Evolutionary conservation across 257 asterid genomes (phyloP), one percentile per base, ranked within the genome.

Genomic region (Penstemon eatonii): DNA sequence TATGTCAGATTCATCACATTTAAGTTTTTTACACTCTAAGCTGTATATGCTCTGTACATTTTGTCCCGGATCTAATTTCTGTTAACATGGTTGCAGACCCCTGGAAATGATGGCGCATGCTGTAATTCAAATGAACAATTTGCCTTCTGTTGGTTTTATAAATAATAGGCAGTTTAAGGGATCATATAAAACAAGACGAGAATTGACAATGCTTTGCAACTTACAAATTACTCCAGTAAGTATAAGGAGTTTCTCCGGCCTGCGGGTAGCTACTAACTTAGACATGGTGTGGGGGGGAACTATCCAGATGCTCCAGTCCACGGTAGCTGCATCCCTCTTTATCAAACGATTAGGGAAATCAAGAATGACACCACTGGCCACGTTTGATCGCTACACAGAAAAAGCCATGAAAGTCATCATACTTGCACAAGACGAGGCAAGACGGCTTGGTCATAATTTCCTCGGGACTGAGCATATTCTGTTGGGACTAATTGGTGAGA

Each of bases 381-480:
- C 90, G 99, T 93, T 93, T 75, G 99, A 93, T 81, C 96, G 99
- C 58, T 93, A 90, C 78, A 93, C 99, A 0, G 99, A 93, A 73
- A 93, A 93, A 71, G 97, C 99, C 39, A 93, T 93, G 33, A 93
- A 93, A 72, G 99, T 93, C 44, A 88, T 93, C 64, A 90, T 93
- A 96, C 99, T 93, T 75, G 96, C 99, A 5, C 99, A 93, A 72
- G 99, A 93, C 83, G 99, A 93, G 87, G 95, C 99, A 38, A 88
- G 99, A 62, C 73, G 99, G 53, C 96, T 93, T 68, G 99, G 99
- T 65, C 97, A 90, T 72, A 90, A 93, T 76, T 87, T 86, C 63
- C 97, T 93, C 13, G 99, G 99, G 55, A 93, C 99, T 1, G 99
- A 93, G 80, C 99, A 93, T 82, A 90, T 93, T 67, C 73, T 93